Evolutionary conservation across 306 rosid genomes (phyloP), one percentile per base, ranked within the genome.

Genomic region (Vachellia pachyceras): DNA sequence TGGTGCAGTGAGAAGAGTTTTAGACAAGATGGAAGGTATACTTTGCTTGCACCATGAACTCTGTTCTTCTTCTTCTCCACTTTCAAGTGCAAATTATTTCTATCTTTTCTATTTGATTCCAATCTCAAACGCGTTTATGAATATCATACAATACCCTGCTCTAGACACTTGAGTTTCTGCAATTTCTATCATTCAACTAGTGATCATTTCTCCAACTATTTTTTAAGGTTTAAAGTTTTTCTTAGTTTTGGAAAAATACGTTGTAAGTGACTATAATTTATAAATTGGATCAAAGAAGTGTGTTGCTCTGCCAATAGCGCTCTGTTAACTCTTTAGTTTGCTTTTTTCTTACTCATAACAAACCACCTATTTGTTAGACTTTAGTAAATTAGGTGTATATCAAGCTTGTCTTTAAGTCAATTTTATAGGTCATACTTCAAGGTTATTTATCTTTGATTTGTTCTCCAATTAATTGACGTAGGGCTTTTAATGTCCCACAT

Each of bases 1-100:
- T 69, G 99, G 98, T 44, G 99, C 98, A 6, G 99, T 96, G 76
- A 88, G 88, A 69, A 89, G 98, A 84, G 99, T 93, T 66, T 88
- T 93, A 87, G 99, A 87, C 15, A 96, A 96, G 77, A 61, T 96
- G 89, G 94, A 93, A 89, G 99, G 99, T 95, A 86, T 44, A 76
- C 79, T 76, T 55, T 20, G 29, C 25, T 9, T 29, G 17, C 12
- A 49, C 67, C 17, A 40, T 58, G n/a, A 15, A 73, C 15, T 54
- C 69, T 65, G 49, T 4, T 10, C 41, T 5, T 69, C 17, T 13
- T 47, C 6, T 12, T 1, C 14, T 64, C 57, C 6, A 25, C 23
- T 69, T 78, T 4, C 10, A 20, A 7, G 29, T 66, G 50, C 37
- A 42, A 72, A 37, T 52, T 67, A 33, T 35, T 20, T 69, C 10